Conservation (phyloP, 2,329 filamentous ascomycete species). For the Monilinia fructigena region DNA sequence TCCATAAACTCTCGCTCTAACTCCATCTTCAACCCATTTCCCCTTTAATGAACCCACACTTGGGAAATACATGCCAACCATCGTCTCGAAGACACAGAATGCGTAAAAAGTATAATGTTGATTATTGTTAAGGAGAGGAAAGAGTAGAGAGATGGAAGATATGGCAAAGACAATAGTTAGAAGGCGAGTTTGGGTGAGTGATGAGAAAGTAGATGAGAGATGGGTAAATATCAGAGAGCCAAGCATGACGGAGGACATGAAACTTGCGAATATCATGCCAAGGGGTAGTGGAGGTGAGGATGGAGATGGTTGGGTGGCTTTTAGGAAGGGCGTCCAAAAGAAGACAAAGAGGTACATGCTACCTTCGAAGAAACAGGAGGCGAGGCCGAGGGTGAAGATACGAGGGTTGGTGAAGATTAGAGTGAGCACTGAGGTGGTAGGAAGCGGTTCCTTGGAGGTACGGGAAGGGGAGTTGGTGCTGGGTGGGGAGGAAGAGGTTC, state of each 20-base stretch:
- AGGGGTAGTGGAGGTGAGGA: slow-evolving; percentile 49
- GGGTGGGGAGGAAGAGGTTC: slow-evolving; percentile 13
- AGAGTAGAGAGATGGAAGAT: slow-evolving; percentile 43
- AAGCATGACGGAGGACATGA: slow-evolving; percentile 60
- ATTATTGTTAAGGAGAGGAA: slow-evolving; percentile 45
- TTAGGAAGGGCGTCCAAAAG: slow-evolving; percentile 59
- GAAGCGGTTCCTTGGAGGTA: not conserved
- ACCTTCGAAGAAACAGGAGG: slow-evolving; percentile 59
- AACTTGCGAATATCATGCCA: slow-evolving; percentile 55
- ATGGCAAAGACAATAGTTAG: slow-evolving; percentile 45
- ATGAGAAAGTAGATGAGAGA: slow-evolving; percentile 30
- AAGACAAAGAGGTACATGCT: slow-evolving; percentile 63
- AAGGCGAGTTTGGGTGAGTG: slow-evolving; percentile 38
- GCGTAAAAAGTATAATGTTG: slow-evolving; percentile 52
- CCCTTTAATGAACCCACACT: slow-evolving; percentile 56
- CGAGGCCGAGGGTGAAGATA: slow-evolving; percentile 51
- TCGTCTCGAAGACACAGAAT: slow-evolving; percentile 57
- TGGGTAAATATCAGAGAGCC: slow-evolving; percentile 56
- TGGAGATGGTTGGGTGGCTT: slow-evolving; percentile 40
- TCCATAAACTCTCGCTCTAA: slow-evolving; percentile 55
- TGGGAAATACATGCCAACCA: slow-evolving; percentile 58
- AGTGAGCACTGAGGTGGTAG: slow-evolving; percentile 26
- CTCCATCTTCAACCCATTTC: slow-evolving; percentile 52
- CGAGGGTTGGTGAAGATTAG: slow-evolving; percentile 44
- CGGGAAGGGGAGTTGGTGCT: not conserved